phyloP scores from a whole-genome alignment of 108 stramenopile genomes.

The Nannochloropsis oceanica region DNA sequence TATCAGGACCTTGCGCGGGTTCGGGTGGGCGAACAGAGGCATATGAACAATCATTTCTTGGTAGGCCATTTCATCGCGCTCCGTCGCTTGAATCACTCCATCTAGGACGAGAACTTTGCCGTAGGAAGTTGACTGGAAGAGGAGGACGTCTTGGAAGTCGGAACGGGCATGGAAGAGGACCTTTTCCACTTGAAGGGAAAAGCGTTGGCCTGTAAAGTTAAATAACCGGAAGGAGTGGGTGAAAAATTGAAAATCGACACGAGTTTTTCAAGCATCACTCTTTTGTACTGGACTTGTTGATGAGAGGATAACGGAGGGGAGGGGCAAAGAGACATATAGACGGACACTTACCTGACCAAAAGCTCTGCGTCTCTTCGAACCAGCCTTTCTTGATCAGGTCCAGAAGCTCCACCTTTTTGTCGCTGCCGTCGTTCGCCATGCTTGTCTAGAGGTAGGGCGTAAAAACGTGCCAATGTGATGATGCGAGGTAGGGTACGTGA shows the following conservation, averaged over 20 bases:
- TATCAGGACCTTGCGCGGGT: constrained; percentile 58
- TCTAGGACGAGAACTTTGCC: constrained; percentile 90
- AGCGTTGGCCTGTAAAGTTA: constrained; percentile 22
- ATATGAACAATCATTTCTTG: constrained; percentile 96
- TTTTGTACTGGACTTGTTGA: background rate
- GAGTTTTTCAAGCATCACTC: background rate
- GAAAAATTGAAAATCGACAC: background rate
- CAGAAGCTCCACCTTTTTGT: background rate
- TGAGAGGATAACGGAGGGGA: background rate
- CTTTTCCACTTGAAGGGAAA: constrained; percentile 33
- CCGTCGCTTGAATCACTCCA: constrained; percentile 82
- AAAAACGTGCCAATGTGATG: too few species aligned
- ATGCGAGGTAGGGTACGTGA: too few species aligned
- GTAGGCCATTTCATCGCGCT: constrained; percentile 84
- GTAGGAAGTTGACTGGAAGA: constrained; percentile 73
- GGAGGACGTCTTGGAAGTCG: constrained; percentile 80
- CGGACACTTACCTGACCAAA: constrained; percentile 46
- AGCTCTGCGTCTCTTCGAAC: constrained; percentile 61
- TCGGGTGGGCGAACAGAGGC: constrained; percentile 70
- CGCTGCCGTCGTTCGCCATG: background rate
- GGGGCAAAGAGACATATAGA: too few species aligned
- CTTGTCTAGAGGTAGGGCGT: background rate
- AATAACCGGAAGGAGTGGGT: background rate
- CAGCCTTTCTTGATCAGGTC: constrained; percentile 48
- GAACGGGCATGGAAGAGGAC: constrained; percentile 49